Evolutionary conservation across 2,329 filamentous ascomycete genomes (phyloP), one percentile per base, ranked within the genome.

Genomic region (Botrytis cinerea): DNA sequence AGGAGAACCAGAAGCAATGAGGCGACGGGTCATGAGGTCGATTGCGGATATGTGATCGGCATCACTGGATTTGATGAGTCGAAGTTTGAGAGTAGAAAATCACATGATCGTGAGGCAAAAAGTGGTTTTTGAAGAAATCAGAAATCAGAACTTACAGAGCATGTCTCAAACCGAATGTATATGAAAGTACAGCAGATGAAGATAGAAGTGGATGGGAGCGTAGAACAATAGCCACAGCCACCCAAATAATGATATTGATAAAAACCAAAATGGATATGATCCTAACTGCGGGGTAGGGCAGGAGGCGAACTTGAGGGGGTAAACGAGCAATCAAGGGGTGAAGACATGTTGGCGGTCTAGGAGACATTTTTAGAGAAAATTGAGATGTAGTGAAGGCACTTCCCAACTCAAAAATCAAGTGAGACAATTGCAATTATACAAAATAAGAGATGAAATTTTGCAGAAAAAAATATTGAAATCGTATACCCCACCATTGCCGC

Each of bases 41-140:
- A 98, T 99, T 76, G 95, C 95, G 78, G 74, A 78, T 76, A 93
- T 93, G 80, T 98, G 96, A 83, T 98, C 95, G n/a, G 95, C 96
- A 80, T 98, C 96, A 14, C 71, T 72, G 35, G 35, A 32, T 25
- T 51, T 43, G 25, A 59, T 46, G 38, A 59, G 46, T 35, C 16
- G 9, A 5, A 22, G 20, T 59, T 22, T 18, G 6, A 46, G 22
- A 2, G 22, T 38, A 6, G 20, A 32, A 16, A 20, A 35, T 67
- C n/a, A 67, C 54, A 45, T 70, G 67, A 67, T 35, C 8, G 28
- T 16, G 8, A 32, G 32, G 32, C 18, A 14, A 32, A 25, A 16
- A 14, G 25, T n/a, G n/a, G 25, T 59, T 45, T 25, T 25, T 6
- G 59, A 28, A 28, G 46, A 14, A 14, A n/a, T 4, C 14, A 38